Percentiles rank a stretch among this genome's conserved stretches.
Conservation (phyloP, 2,329 filamentous ascomycete genomes). For the Aspergillus sp. region DNA sequence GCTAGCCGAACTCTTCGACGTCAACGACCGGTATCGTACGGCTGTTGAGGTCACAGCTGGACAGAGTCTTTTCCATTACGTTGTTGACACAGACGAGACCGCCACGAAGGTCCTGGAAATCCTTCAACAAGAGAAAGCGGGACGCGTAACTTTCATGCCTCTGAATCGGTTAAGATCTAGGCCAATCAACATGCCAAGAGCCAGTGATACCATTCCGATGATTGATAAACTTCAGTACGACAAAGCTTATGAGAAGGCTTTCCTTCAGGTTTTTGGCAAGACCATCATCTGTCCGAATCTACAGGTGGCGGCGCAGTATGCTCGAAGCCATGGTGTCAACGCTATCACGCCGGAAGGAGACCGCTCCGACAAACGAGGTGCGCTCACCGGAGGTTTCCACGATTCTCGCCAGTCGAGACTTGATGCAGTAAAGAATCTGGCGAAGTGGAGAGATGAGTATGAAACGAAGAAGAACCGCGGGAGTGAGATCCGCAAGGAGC, state of each 20-base stretch:
- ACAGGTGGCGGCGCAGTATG: constrained; percentile 83
- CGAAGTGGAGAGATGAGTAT: constrained; percentile 71
- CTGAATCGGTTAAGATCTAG: constrained; percentile 75
- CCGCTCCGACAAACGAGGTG: constrained; percentile 90
- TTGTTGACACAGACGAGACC: constrained; percentile 88
- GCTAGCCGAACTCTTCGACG: constrained; percentile 86
- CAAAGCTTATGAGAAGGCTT: constrained; percentile 73
- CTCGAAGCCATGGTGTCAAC: constrained; percentile 84
- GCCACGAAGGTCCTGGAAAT: constrained; percentile 78
- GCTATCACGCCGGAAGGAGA: constrained; percentile 95
- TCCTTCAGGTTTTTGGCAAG: constrained; percentile 93
- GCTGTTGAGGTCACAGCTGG: constrained; percentile 93
- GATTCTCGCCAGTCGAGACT: constrained; percentile 82
- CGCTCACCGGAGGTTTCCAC: constrained; percentile 90
- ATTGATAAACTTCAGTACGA: constrained; percentile 83
- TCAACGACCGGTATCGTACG: constrained; percentile 78
- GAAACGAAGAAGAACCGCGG: constrained; percentile 66
- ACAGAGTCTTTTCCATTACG: constrained; percentile 89
- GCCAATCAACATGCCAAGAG: constrained; percentile 74
- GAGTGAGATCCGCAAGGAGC: constrained; percentile 64
- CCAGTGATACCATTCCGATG: constrained; percentile 83
- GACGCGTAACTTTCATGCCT: constrained; percentile 92
- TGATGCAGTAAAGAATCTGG: constrained; percentile 75
- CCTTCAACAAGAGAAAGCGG: constrained; percentile 75
- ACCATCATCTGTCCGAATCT: constrained; percentile 92